These are phyloP conservation scores for Fusarium hainanense DNA, from an alignment of 2,329 filamentous ascomycete species.

Conservation along the genomic window DNA sequence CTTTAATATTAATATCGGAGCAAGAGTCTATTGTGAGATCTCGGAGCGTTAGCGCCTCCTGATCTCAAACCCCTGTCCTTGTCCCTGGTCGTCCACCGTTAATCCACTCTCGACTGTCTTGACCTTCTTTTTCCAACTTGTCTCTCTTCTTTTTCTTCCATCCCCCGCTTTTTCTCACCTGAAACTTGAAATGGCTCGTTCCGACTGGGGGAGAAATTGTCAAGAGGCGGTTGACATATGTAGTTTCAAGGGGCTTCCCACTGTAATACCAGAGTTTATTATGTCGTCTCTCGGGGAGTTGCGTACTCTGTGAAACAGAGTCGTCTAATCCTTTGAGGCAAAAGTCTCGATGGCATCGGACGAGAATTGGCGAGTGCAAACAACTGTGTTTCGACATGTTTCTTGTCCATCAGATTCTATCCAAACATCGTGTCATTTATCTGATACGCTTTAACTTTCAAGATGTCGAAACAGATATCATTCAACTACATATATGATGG, in stretches of 20 bases:
- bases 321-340: neutral
- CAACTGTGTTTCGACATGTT: conserved; percentile 23
- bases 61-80: neutral
- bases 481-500: neutral
- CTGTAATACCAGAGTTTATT: neutral
- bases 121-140: neutral
- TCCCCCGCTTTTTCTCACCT: conserved; percentile 23
- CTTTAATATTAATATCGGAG: conserved; percentile 34
- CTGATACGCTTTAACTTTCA: neutral
- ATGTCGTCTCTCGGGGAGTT: neutral
- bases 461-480: neutral
- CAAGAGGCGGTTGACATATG: neutral
- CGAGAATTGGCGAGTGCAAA: conserved; percentile 8
- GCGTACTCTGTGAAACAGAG: conserved; percentile 18
- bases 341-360: conserved; percentile 1
- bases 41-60: neutral
- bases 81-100: neutral
- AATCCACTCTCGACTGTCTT: neutral
- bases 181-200: conserved; percentile 28
- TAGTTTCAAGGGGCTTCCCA: conserved; percentile 26
- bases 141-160: neutral
- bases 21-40: conserved; percentile 6
- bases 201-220: conserved; percentile 35
- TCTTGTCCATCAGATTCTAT: conserved; percentile 4
- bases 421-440: conserved; percentile 4